Evolutionary conservation across 495 filamentous ascomycete genomes (phyloP), one percentile per base, ranked within the genome.

Genomic region (Thermochaetoides thermophila): DNA sequence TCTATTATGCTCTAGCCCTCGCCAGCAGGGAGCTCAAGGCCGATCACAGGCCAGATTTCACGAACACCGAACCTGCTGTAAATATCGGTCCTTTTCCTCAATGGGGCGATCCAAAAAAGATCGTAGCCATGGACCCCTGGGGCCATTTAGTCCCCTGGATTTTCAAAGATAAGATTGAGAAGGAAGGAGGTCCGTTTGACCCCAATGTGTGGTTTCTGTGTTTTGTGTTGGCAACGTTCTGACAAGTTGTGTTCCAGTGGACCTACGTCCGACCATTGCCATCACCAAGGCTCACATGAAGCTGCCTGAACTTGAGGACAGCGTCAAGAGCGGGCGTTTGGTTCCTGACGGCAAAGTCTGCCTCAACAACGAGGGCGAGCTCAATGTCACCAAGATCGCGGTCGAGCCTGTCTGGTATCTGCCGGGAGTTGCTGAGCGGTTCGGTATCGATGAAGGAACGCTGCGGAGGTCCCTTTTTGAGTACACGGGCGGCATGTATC

Each of bases 321-420:
- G 81, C 36, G 84, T 97, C 7, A 71, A 67, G 30, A 64, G 66
- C 26, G 86, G 87, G 12, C 68, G 79, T 31, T 64, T 97, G 56
- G 65, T 78, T 7, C 83, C 85, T 0, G 89, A 97, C 56, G 89
- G 89, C 26, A 83, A 79, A 39, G 84, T 97, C 30, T 86, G 91
- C 40, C 56, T 97, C 24, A 89, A 91, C 46, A 65, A 68, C 5
- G 52, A 50, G 3, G 89, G 89, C 20, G 89, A 97, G 50, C 69
- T 97, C 7, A 81, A 82, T 24, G 89, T 97, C 9, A 95, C 87
- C 15, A 97, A 97, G 57, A 84, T 95, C 37, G 89, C 89, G 7
- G 85, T 92, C 19, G 89, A 95, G 59, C 89, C 89, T 4, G 76
- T 85, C 8, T 96, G 87, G 87, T 94, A 92, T 66, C 67, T 96